Conservation (phyloP, 257 asterid species). For the Datura wrightii region DNA sequence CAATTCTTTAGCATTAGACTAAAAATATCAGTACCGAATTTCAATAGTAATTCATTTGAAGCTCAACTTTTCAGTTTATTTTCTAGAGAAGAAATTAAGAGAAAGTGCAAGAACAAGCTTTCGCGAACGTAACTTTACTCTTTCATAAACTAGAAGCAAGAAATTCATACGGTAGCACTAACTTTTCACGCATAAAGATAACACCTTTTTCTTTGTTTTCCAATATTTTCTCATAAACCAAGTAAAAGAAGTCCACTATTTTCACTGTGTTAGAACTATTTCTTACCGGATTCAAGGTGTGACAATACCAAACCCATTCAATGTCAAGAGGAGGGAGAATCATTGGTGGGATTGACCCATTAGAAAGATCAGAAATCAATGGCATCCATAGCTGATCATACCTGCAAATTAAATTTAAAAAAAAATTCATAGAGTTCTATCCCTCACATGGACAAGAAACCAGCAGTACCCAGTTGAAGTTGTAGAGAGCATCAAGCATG, state of each 20-base stretch:
- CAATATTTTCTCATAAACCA: background rate
- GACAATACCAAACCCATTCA: conserved; percentile 98
- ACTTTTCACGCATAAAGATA: background rate
- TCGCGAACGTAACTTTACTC: background rate
- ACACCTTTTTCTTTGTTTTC: background rate
- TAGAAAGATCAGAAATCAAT: conserved; percentile 65
- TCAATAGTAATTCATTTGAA: background rate
- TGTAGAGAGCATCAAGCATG: background rate
- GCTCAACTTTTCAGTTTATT: background rate
- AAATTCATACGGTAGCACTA: background rate
- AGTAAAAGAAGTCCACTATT: background rate
- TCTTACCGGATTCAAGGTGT: conserved; percentile 73
- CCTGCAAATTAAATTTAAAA: conserved; percentile 43
- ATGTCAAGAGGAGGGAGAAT: conserved; percentile 92
- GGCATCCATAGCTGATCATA: conserved; percentile 98
- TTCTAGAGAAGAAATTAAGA: too few relatives aligned
- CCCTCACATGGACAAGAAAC: background rate
- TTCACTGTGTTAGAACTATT: background rate
- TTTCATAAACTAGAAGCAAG: background rate
- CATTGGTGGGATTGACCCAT: conserved; percentile 69
- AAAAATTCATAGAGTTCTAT: background rate
- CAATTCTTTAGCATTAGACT: background rate
- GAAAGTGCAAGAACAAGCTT: background rate
- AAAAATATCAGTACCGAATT: background rate
- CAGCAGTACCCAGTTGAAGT: conserved; percentile 6